A percentile compares a stretch with the other conserved stretches of the same genome.
Evolutionary conservation across 2,329 filamentous ascomycete genomes (phyloP).

Genomic region (Epichloe baconii): DNA sequence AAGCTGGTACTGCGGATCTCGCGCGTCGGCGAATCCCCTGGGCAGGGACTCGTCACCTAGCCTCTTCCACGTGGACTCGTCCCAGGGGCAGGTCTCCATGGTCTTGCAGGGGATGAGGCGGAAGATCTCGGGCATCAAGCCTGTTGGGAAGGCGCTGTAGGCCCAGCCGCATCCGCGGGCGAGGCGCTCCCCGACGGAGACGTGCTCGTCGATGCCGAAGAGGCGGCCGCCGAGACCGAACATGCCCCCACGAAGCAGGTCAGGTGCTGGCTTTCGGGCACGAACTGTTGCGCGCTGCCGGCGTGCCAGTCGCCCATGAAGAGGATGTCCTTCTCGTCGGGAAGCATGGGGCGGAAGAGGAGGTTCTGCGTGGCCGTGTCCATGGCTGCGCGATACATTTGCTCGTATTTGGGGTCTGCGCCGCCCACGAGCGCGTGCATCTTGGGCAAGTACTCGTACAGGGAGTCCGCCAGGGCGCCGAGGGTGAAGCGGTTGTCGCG

Average conservation of each 20-base stretch:
- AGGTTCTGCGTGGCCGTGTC: conserved; percentile 48
- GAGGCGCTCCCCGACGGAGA: conserved; percentile 34
- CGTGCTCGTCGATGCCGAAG: conserved; percentile 35
- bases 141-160: conserved; percentile 38
- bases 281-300: conserved; percentile 12
- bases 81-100: conserved; percentile 18
- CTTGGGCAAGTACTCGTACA: conserved; percentile 50
- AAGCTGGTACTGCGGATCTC: conserved; percentile 35
- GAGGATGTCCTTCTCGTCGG: conserved; percentile 47
- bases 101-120: conserved; percentile 31
- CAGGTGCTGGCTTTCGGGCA: conserved; percentile 21
- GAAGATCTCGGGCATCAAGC: conserved; percentile 47
- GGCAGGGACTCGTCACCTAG: conserved; percentile 17
- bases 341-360: conserved; percentile 58
- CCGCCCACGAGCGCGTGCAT: conserved; percentile 56
- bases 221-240: conserved; percentile 51
- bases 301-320: conserved; percentile 19
- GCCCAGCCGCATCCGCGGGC: conserved; percentile 45
- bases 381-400: conserved; percentile 52
- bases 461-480: conserved; percentile 41
- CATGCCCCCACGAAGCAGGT: conserved; percentile 59
- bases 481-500: conserved; percentile 32
- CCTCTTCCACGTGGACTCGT: conserved; percentile 17
- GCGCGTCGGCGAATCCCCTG: conserved; percentile 49
- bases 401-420: conserved; percentile 41